Conservation (phyloP, 2,329 filamentous ascomycete genomes). For the Aureobasidium zeae region DNA sequence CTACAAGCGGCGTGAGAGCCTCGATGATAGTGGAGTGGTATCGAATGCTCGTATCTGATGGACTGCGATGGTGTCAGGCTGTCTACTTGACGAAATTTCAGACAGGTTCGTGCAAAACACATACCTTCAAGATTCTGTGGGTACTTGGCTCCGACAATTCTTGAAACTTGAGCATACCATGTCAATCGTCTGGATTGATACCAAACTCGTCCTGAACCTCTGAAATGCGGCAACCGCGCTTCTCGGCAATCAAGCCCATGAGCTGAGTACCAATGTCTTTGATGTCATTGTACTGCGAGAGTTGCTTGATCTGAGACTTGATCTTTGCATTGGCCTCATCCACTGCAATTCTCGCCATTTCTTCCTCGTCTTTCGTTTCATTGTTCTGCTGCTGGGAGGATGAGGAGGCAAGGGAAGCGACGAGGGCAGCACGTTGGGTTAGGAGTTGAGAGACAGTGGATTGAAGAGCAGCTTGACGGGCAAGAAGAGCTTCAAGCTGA, state of each 20-base stretch:
- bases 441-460: constrained; percentile 40
- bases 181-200: constrained; percentile 37
- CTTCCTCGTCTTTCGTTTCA: background rate
- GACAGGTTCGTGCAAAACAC: too few relatives aligned
- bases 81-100: too few relatives aligned
- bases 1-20: too few relatives aligned
- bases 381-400: constrained; percentile 12
- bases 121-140: too few relatives aligned
- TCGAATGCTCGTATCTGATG: too few relatives aligned
- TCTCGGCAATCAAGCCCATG: constrained; percentile 58
- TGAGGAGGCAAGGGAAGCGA: constrained; percentile 28
- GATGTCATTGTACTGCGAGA: constrained; percentile 64
- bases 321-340: constrained; percentile 45
- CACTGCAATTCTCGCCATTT: constrained; percentile 25
- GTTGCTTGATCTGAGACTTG: constrained; percentile 52
- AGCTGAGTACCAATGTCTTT: constrained; percentile 58
- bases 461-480: constrained; percentile 35
- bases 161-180: too few relatives aligned
- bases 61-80: too few relatives aligned
- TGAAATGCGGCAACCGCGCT: constrained; percentile 46
- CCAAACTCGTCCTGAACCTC: constrained; percentile 42
- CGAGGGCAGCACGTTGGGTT: constrained; percentile 32
- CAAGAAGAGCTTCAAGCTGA: constrained; percentile 18
- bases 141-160: too few relatives aligned
- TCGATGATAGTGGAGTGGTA: too few relatives aligned